Base-by-base conservation (phyloP, 495 filamentous ascomycete genomes). In the Copromyces sp. region DNA sequence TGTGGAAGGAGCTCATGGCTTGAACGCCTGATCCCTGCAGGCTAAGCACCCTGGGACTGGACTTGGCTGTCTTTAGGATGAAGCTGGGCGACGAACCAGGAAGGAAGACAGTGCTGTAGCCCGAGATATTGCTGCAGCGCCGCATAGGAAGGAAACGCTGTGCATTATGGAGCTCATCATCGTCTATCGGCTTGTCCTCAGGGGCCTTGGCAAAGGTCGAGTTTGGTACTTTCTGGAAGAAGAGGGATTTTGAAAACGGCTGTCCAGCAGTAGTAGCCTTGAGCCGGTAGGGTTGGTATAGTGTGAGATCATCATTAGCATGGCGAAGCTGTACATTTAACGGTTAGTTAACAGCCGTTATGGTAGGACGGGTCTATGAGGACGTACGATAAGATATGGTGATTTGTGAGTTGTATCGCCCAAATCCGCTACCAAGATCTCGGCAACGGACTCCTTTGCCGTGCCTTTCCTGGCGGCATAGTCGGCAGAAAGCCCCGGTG, bases 381-480 rank as follows among this genome's bases (percentile, higher is more conserved):
- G 44, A 74, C 78, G 40, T 84, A 95, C 91, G 78, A 98, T 89
- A 42, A 99, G 83, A 79, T 95, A 92, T 29, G 95, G 93, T 14
- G 87, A 88, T 73, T 85, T 90, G 39, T 85, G 83, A 29, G 84
- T 88, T 9, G 85, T 77, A 80, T 97, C 93, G 12, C 95, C 95
- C 53, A 99, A 86, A 72, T 98, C 91, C 61, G 94, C 89, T 6
- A 97, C 86, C 38, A 97, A 75, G 38, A 95, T 86, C 78, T 98
- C 94, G 24, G 88, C 87, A 6, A 98, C 77, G 2, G 81, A 83
- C 76, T 94, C 94, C 74, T 89, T 90, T 9, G 87, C 86, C 41
- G 87, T 88, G n/a, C 88, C 88, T 78, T 90, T 87, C 77, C 90
- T 89, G 14, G 88, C 89, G 1, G 84, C 79, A 73, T 89, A 91